These are phyloP conservation scores for Penicillium diatomitis DNA, from an alignment of 495 filamentous ascomycete species.

Conservation along the genomic window DNA sequence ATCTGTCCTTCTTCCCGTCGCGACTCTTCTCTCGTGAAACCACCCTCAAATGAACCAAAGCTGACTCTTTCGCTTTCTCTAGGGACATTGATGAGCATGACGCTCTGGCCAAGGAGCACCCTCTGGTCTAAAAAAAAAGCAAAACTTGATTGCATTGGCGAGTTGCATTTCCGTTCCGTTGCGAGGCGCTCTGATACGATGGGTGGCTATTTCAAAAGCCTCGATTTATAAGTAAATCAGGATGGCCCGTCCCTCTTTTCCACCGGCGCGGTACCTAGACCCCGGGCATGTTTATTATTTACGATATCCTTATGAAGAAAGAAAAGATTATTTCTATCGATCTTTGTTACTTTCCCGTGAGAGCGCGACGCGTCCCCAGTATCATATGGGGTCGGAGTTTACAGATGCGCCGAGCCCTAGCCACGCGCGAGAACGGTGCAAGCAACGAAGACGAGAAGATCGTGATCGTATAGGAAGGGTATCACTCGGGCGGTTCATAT, in stretches of 20 bases:
- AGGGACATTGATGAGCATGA: slow-evolving; percentile 94
- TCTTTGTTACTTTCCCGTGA: neutral
- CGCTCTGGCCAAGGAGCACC: slow-evolving; percentile 49
- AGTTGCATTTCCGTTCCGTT: slow-evolving; percentile 11
- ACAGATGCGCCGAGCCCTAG: neutral
- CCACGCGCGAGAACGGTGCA: neutral
- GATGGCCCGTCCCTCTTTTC: slow-evolving; percentile 3
- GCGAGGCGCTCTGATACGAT: slow-evolving; percentile 14
- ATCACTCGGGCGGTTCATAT: slow-evolving; percentile 17
- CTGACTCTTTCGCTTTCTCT: slow-evolving; percentile 1
- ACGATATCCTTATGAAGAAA: slow-evolving; percentile 27
- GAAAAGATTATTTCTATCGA: slow-evolving; percentile 14
- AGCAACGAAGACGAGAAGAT: neutral
- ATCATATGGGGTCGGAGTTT: neutral
- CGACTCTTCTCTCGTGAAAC: too few relatives aligned
- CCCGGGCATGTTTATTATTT: slow-evolving; percentile 13
- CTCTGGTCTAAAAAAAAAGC: slow-evolving; percentile 21
- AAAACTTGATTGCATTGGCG: slow-evolving; percentile 11
- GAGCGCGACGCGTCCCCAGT: neutral
- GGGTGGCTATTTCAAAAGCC: slow-evolving; percentile 4
- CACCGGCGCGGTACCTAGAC: slow-evolving; percentile 2
- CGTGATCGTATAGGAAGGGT: slow-evolving; percentile 4
- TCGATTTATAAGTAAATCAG: slow-evolving; percentile 1
- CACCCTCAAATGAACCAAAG: too few relatives aligned
- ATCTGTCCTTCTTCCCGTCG: neutral